Percentiles rank a stretch among this genome's conserved stretches.
Conservation (phyloP, 75 land plant species). For the Chamaecyparis obtusa region DNA sequence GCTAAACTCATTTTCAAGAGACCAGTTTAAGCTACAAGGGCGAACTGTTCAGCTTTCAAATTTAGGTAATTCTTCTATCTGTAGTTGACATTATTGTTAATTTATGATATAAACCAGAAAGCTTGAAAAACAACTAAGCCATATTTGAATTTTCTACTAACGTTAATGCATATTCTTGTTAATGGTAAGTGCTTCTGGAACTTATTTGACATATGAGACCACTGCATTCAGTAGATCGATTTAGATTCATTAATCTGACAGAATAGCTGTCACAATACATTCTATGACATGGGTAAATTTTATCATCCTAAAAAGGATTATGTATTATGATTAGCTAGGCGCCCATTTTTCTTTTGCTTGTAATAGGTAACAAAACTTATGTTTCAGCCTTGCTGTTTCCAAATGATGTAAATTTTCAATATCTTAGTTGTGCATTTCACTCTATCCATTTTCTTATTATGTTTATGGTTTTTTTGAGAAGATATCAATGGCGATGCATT, state of each 20-base stretch:
- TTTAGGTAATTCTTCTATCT: slow-evolving; percentile 54
- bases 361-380: neutral
- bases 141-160: neutral
- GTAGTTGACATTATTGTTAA: neutral
- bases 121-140: neutral
- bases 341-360: neutral
- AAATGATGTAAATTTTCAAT: neutral
- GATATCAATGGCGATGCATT: slow-evolving; percentile 96
- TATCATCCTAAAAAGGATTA: neutral
- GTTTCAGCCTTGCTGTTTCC: neutral
- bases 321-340: neutral
- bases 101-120: neutral
- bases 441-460: neutral
- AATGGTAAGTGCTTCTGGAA: neutral
- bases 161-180: neutral
- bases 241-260: neutral
- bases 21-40: slow-evolving; percentile 98
- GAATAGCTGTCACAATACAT: neutral
- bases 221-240: neutral
- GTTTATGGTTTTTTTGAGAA: slow-evolving; percentile 14
- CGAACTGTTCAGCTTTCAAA: slow-evolving; percentile 88
- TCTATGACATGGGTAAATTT: neutral
- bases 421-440: neutral
- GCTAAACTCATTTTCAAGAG: slow-evolving; percentile 89
- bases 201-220: neutral